Evolutionary conservation across 1,284 basidiomycete species (phyloP).

Genomic region (Moesziomyces globuligerus): DNA sequence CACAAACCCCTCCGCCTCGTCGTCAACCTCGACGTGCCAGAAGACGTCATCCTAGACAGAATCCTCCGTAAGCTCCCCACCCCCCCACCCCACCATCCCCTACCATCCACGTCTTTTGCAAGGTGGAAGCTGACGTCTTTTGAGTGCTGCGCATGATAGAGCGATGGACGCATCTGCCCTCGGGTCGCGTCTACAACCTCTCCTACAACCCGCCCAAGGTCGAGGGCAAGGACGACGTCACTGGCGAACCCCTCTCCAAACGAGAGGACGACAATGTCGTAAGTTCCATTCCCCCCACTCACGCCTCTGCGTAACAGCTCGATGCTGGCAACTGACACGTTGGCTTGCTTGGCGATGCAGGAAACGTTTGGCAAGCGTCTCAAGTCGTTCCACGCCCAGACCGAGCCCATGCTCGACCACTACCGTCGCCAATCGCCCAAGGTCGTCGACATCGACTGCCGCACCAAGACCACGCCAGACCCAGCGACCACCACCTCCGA

Average conservation of each 20-base stretch:
- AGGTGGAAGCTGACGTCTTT: not conserved
- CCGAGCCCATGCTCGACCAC: conserved; percentile 84
- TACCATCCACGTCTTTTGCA: not conserved
- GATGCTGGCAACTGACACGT: not conserved
- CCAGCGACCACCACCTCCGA: not conserved
- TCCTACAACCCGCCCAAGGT: conserved; percentile 82
- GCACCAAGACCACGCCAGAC: conserved; percentile 3
- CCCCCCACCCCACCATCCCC: not conserved
- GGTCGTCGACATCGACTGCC: conserved; percentile 33
- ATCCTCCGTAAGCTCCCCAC: conserved; percentile 73
- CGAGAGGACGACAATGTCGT: conserved; percentile 88
- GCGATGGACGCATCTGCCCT: conserved; percentile 91
- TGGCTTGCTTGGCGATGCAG: too few relatives aligned
- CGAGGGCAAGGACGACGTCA: conserved; percentile 87
- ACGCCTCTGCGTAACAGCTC: too few relatives aligned
- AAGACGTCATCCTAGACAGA: conserved; percentile 85
- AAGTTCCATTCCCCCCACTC: not conserved
- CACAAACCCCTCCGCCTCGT: conserved; percentile 76
- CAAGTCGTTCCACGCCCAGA: conserved; percentile 83
- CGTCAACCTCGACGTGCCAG: conserved; percentile 90
- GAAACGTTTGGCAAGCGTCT: conserved; percentile 85
- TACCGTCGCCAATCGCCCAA: conserved; percentile 73
- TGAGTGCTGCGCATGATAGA: conserved; percentile 15
- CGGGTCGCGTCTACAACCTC: conserved; percentile 83
- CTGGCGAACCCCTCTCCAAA: conserved; percentile 87